A percentile compares a stretch with the other conserved stretches of the same genome.
Conservation (phyloP, 2,329 filamentous ascomycete genomes). For the Calonectria crousiana region DNA sequence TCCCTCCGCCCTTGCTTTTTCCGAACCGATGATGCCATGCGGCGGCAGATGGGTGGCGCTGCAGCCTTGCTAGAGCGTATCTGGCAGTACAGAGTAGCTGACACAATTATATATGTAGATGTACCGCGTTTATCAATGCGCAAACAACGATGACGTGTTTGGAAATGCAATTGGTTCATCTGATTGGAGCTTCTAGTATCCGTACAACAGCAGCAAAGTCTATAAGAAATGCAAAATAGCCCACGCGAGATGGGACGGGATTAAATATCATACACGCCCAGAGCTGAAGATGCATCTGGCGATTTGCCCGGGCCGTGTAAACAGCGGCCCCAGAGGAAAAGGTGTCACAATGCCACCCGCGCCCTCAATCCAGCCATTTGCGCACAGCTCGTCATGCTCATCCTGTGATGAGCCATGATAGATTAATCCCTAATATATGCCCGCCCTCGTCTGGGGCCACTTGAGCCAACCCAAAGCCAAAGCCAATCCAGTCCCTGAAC, state of each 20-base stretch:
- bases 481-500: conserved; percentile 25
- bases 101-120: not conserved
- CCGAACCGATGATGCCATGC: conserved; percentile 13
- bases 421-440: conserved; percentile 19
- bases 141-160: not conserved
- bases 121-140: not conserved
- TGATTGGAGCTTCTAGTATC: conserved; percentile 18
- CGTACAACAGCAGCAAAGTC: not conserved
- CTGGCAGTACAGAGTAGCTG: not conserved
- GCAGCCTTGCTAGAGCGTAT: not conserved
- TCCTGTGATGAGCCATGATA: not conserved
- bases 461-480: conserved; percentile 26
- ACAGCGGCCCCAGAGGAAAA: not conserved
- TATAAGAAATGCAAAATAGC: conserved; percentile 22
- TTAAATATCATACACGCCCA: conserved; percentile 45
- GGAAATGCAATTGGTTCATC: conserved; percentile 13
- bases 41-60: not conserved
- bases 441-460: conserved; percentile 17
- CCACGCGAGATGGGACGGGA: conserved; percentile 30
- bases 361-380: not conserved
- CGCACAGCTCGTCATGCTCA: not conserved
- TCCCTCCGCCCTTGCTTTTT: conserved; percentile 8
- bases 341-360: not conserved
- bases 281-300: conserved; percentile 1
- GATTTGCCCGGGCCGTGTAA: not conserved